Percentiles rank a stretch among this genome's conserved stretches.
These are phyloP conservation scores for Avena eriantha DNA, from an alignment of 176 grass and related monocot genomes.

Conservation along the genomic window DNA sequence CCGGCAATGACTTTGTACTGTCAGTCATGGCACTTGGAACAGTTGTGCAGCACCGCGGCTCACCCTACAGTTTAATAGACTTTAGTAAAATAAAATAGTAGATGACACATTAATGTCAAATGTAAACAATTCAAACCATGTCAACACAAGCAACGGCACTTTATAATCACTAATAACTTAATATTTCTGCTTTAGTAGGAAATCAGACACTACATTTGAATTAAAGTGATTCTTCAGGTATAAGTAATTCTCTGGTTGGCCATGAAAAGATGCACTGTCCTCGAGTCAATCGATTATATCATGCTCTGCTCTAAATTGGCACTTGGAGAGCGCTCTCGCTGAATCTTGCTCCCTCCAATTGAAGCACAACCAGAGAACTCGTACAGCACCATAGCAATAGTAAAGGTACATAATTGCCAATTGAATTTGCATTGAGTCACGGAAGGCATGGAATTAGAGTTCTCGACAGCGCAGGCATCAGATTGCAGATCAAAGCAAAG, in stretches of 20 bases:
- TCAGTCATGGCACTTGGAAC: conserved; percentile 7
- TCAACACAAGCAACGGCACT: neutral
- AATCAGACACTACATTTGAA: neutral
- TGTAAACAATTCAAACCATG: conserved; percentile 4
- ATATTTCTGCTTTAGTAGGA: neutral
- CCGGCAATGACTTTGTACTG: conserved; percentile 8
- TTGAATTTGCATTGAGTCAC: neutral
- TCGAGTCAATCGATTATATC: neutral
- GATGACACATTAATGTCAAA: neutral
- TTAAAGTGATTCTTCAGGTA: neutral
- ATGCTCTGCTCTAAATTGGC: neutral
- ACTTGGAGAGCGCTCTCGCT: neutral
- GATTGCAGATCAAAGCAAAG: neutral
- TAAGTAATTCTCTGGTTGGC: neutral
- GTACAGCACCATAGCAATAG: neutral
- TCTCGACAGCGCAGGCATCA: neutral
- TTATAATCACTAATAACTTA: neutral
- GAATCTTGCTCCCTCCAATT: conserved; percentile 10
- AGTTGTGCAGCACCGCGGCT: neutral
- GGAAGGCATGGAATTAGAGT: neutral
- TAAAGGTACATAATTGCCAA: neutral
- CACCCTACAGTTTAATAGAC: conserved; percentile 1
- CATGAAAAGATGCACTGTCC: neutral
- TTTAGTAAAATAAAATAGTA: neutral
- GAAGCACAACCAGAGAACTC: neutral